Conservation (phyloP, 192 early-diverging fungal species). For the Coemansia nantahalensis region DNA sequence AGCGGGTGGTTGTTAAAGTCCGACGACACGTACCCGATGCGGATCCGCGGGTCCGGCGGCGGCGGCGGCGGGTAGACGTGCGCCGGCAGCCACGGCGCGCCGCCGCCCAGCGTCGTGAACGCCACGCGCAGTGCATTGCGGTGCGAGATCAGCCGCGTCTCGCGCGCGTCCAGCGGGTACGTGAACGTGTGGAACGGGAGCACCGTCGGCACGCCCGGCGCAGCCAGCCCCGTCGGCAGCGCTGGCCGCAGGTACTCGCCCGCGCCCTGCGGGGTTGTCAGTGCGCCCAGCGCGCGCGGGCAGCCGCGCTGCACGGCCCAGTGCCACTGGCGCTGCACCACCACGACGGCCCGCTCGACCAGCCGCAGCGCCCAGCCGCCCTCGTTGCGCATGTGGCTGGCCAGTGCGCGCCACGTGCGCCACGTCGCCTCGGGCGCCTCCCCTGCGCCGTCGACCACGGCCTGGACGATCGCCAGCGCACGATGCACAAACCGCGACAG, state of each 20-base stretch:
- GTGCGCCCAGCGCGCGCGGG: constrained; percentile 10
- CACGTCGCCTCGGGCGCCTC: constrained; percentile 7
- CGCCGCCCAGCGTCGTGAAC: constrained; percentile 60
- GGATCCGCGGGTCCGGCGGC: constrained; percentile 65
- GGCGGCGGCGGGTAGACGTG: constrained; percentile 74
- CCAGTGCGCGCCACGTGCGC: constrained; percentile 18
- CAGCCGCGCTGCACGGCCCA: constrained; percentile 42
- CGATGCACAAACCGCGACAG: constrained; percentile 23
- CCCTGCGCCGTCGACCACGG: constrained; percentile 1
- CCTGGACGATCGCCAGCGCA: constrained; percentile 8
- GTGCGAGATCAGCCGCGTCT: constrained; percentile 83
- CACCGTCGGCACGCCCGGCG: constrained; percentile 76
- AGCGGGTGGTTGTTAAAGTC: constrained; percentile 95
- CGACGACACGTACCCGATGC: constrained; percentile 86
- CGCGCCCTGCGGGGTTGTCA: constrained; percentile 2
- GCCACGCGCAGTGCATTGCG: constrained; percentile 81
- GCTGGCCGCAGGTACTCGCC: constrained; percentile 46
- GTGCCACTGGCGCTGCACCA: constrained; percentile 68
- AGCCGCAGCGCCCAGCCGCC: constrained; percentile 73
- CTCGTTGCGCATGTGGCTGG: constrained; percentile 57
- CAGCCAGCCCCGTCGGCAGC: constrained; percentile 53
- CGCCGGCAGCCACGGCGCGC: constrained; percentile 55
- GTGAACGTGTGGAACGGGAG: constrained; percentile 95
- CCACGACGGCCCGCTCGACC: constrained; percentile 57
- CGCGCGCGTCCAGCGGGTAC: constrained; percentile 78